Percentiles rank a stretch among this genome's conserved stretches.
Evolutionary conservation across 1,284 basidiomycete genomes (phyloP).

Genomic region (Tylopilus microsporus): DNA sequence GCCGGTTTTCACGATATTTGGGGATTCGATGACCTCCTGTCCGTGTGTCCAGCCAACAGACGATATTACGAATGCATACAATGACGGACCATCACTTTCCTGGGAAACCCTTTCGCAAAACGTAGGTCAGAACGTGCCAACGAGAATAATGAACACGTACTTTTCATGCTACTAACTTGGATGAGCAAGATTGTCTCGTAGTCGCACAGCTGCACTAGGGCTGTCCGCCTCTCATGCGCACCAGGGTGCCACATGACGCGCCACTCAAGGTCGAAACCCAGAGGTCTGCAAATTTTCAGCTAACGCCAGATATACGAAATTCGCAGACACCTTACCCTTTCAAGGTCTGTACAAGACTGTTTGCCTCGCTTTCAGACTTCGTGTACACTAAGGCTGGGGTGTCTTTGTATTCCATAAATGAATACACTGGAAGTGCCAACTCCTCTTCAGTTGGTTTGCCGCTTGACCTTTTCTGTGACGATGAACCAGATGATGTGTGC

Average conservation of each 20-base stretch:
- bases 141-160: slow-evolving; percentile 28
- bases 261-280: slow-evolving; percentile 66
- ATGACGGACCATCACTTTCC: slow-evolving; percentile 34
- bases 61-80: neutral
- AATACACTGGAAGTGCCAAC: slow-evolving; percentile 32
- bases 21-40: slow-evolving; percentile 47
- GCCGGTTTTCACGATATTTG: slow-evolving; percentile 49
- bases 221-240: slow-evolving; percentile 37
- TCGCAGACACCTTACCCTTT: slow-evolving; percentile 32
- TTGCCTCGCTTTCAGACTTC: slow-evolving; percentile 39
- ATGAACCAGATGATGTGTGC: slow-evolving; percentile 3
- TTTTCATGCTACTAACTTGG: slow-evolving; percentile 52
- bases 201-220: slow-evolving; percentile 53
- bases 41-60: neutral
- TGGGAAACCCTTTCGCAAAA: slow-evolving; percentile 38
- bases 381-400: slow-evolving; percentile 40
- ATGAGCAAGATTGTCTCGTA: slow-evolving; percentile 47
- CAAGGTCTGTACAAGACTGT: slow-evolving; percentile 38
- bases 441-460: slow-evolving; percentile 3
- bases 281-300: slow-evolving; percentile 34
- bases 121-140: neutral
- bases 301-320: neutral
- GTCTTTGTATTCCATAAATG: slow-evolving; percentile 36
- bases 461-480: neutral
- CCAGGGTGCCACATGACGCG: slow-evolving; percentile 36